Evolutionary conservation across 2,329 filamentous ascomycete genomes (phyloP).

Genomic region (Botryotinia calthae): DNA sequence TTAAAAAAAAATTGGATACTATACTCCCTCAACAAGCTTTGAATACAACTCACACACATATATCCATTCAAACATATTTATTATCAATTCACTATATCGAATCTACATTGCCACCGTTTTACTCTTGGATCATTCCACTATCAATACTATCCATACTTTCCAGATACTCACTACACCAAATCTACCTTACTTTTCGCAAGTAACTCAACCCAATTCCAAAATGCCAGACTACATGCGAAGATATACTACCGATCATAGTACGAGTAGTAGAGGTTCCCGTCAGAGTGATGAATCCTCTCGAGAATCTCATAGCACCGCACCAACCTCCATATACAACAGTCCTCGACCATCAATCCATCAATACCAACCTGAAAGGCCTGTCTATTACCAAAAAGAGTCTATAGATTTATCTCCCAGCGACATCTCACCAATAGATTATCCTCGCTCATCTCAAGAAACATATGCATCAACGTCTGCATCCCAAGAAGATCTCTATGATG

Average conservation of each 20-base stretch:
- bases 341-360: constrained; percentile 35
- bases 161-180: neutral
- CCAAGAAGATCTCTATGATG: constrained; percentile 51
- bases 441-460: constrained; percentile 56
- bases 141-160: neutral
- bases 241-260: constrained; percentile 32
- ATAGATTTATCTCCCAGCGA: constrained; percentile 22
- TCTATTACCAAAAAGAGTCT: constrained; percentile 23
- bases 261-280: constrained; percentile 43
- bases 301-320: constrained; percentile 48
- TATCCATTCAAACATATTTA: neutral
- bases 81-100: constrained; percentile 2
- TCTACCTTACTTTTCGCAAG: constrained; percentile 4
- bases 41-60: constrained; percentile 5
- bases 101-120: neutral
- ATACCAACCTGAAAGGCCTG: constrained; percentile 23
- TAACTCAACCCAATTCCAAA: constrained; percentile 16
- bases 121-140: neutral
- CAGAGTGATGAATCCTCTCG: constrained; percentile 46
- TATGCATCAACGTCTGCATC: constrained; percentile 73
- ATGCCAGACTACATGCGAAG: constrained; percentile 34
- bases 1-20: constrained; percentile 18
- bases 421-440: constrained; percentile 33
- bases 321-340: constrained; percentile 47
- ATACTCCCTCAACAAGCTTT: constrained; percentile 4